phyloP scores from a whole-genome alignment of 1,284 basidiomycete species.

The Ustilago cynodontis region DNA sequence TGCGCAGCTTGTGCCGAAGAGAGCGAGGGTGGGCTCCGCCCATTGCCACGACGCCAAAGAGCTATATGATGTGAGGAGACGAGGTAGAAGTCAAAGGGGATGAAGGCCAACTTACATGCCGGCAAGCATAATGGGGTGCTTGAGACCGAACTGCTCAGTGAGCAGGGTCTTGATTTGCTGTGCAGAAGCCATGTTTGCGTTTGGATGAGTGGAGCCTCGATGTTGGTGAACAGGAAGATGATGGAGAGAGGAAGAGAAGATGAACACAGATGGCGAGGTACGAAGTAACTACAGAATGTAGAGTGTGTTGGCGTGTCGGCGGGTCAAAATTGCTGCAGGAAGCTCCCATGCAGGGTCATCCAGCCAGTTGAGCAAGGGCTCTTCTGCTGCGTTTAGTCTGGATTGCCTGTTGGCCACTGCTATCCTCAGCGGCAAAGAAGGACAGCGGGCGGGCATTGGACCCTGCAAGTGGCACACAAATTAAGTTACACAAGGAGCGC shows the following conservation, averaged over 20 bases:
- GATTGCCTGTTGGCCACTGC: background rate
- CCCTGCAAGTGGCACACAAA: background rate
- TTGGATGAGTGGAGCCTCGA: background rate
- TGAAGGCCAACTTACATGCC: conserved; percentile 71
- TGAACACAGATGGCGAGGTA: conserved; percentile 1
- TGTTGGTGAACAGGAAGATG: background rate
- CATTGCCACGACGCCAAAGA: too few species aligned
- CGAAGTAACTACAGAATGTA: background rate
- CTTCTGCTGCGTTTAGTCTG: background rate
- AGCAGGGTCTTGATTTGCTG: conserved; percentile 59
- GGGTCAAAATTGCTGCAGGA: conserved; percentile 6
- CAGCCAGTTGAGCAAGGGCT: too few species aligned
- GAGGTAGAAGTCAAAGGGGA: too few species aligned
- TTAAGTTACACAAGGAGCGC: too few species aligned
- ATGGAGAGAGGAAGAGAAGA: background rate
- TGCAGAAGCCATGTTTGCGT: conserved; percentile 46
- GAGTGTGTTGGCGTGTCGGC: too few species aligned
- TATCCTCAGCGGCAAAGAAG: too few species aligned
- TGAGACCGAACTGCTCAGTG: conserved; percentile 75
- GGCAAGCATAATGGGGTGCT: conserved; percentile 88
- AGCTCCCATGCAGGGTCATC: too few species aligned
- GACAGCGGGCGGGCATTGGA: background rate
- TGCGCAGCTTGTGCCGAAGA: too few species aligned
- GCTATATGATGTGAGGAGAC: too few species aligned
- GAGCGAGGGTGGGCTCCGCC: too few species aligned